A percentile compares a stretch with the other conserved stretches of the same genome.
phyloP scores from a whole-genome alignment of 371 early-diverging fungal genomes.

The Mortierella sp. region DNA sequence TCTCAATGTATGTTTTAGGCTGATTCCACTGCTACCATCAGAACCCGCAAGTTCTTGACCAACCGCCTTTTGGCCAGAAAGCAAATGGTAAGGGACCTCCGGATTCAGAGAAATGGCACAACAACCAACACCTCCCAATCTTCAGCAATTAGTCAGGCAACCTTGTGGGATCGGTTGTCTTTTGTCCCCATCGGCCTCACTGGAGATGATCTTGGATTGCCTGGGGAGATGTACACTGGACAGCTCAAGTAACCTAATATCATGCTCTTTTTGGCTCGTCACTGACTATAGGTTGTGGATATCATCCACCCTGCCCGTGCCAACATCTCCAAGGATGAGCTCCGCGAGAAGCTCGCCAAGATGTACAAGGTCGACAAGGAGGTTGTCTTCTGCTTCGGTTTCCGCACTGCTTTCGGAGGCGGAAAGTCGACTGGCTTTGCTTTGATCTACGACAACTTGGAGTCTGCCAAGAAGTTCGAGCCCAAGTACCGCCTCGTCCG shows the following conservation, averaged over 20 bases:
- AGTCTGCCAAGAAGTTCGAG: conserved; percentile 97
- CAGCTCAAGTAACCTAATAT: no score
- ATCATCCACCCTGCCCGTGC: conserved; percentile 95
- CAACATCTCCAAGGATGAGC: conserved; percentile 92
- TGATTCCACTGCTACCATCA: conserved; percentile 91
- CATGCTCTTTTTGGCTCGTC: no score
- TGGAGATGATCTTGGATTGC: no score
- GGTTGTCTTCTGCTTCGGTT: conserved; percentile 93
- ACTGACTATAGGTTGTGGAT: conserved; percentile 79
- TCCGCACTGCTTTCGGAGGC: conserved; percentile 98
- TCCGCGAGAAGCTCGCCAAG: conserved; percentile 96
- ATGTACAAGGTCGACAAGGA: conserved; percentile 96
- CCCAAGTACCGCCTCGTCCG: conserved; percentile 96
- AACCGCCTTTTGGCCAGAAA: conserved; percentile 98
- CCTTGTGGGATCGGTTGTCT: no score
- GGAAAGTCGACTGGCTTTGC: conserved; percentile 98
- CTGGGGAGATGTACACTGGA: no score
- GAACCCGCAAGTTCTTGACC: conserved; percentile 98
- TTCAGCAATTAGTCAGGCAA: no score
- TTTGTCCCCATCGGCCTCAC: no score
- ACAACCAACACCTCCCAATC: no score
- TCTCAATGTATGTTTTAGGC: conserved; percentile 57
- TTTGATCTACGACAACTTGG: conserved; percentile 96
- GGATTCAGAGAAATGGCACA: neutral
- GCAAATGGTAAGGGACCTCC: conserved; percentile 86